A percentile compares a stretch with the other conserved stretches of the same genome.
These are phyloP conservation scores for Ceratobasidium theobromae DNA, from an alignment of 1,284 basidiomycete species.

Conservation along the genomic window DNA sequence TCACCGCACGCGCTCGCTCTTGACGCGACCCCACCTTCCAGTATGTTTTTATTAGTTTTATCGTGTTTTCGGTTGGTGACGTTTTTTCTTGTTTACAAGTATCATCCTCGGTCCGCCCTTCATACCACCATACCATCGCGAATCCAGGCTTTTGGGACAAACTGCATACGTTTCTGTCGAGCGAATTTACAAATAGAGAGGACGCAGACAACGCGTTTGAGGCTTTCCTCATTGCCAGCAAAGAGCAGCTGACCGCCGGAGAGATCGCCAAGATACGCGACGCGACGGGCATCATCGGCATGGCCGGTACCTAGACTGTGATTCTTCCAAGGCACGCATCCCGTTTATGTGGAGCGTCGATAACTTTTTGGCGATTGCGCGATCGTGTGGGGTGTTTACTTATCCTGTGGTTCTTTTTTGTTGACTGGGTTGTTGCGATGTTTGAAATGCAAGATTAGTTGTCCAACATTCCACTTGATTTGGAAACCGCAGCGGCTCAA, in stretches of 20 bases:
- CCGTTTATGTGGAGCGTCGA: not conserved
- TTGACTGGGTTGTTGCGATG: slow-evolving; percentile 4
- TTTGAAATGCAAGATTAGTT: slow-evolving; percentile 22
- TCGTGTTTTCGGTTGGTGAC: not conserved
- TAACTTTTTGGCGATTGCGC: not conserved
- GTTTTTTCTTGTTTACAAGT: slow-evolving; percentile 2
- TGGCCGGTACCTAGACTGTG: slow-evolving; percentile 64
- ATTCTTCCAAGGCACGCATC: not conserved
- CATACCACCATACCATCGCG: slow-evolving; percentile 67
- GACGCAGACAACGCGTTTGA: slow-evolving; percentile 69
- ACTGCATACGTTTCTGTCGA: slow-evolving; percentile 64
- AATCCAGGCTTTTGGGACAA: slow-evolving; percentile 76
- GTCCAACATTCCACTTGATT: not conserved
- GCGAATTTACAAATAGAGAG: slow-evolving; percentile 40
- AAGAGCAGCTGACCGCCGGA: slow-evolving; percentile 63
- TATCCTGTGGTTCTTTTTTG: not conserved
- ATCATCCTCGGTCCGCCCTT: slow-evolving; percentile 38
- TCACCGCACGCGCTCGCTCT: slow-evolving; percentile 28
- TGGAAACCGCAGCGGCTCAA: too few species aligned
- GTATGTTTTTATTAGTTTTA: not conserved
- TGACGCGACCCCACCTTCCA: slow-evolving; percentile 14
- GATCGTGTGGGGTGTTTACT: slow-evolving; percentile 13
- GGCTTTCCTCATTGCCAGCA: slow-evolving; percentile 70
- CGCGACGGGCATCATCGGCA: slow-evolving; percentile 70
- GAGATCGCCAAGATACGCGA: slow-evolving; percentile 81